Base-by-base conservation (phyloP, 176 grass and related monocot genomes). In the Oryza glaberrima region DNA sequence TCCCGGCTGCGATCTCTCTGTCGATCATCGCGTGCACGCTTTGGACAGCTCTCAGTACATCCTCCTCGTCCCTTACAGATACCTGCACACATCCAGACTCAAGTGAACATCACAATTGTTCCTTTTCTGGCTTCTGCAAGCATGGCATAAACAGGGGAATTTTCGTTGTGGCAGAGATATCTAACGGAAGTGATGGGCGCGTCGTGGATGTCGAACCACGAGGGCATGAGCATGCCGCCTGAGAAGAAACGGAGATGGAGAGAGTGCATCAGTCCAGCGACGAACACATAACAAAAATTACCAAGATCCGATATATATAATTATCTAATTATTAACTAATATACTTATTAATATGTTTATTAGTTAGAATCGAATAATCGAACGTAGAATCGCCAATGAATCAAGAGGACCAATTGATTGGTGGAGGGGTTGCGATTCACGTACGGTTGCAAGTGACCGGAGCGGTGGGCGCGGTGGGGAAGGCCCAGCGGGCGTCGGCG, bases 141-240 rank as follows among this genome's bases (percentile, higher is more conserved):
- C 20, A 64, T 69, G 28, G 28, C 14, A 56, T 15, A 6, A 38
- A 25, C 72, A 38, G 14, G 19, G 54, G 28, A 25, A 63, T 58
- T 45, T 45, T 13, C 65, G 60, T 25, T 30, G 46, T 17, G 19
- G 14, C 5, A 36, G 17, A 51, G 63, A 40, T 44, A 16, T 66
- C 81, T 89, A 82, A 90, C 90, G 7, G 86, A 83, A 72, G 83
- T 86, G 19, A 97, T 92, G 26, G 92, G 94, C 43, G 86, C 47
- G 40, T 90, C 80, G 80, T 88, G 89, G 66, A 94, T 90, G 65
- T 97, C 86, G 74, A 94, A 94, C 92, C 94, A 97, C 73, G 86
- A 97, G 69, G 90, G 86, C 94, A 94, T 92, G 5, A 90, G 51
- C 72, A 66, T 78, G 67, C 94, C 92, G 83, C 86, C 90, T 94